These are phyloP conservation scores for Suillus cothurnatus DNA, from an alignment of 768 basidiomycete species.

Conservation along the genomic window DNA sequence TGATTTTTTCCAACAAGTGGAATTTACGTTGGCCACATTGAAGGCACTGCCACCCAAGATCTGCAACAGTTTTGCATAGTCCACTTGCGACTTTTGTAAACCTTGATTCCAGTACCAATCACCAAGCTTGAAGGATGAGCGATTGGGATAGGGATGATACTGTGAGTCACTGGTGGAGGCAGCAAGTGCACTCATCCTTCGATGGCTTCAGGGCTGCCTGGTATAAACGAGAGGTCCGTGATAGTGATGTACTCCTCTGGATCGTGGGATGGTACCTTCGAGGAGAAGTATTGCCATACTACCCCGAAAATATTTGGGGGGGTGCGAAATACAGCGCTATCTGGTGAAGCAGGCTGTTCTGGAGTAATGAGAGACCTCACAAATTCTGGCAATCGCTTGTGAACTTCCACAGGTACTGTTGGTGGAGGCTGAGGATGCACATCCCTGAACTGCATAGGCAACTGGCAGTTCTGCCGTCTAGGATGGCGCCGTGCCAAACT, in stretches of 20 bases:
- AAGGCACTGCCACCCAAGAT: background rate
- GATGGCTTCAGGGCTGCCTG: background rate
- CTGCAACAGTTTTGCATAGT: background rate
- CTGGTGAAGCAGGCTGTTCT: background rate
- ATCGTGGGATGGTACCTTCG: background rate
- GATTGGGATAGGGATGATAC: background rate
- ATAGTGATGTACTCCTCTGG: background rate
- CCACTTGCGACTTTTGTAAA: background rate
- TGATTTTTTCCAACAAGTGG: constrained; percentile 3
- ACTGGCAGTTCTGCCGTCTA: background rate
- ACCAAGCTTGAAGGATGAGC: background rate
- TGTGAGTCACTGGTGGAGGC: background rate
- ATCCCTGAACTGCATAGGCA: background rate
- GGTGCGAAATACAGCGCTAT: background rate
- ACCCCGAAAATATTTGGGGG: background rate
- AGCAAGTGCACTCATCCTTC: no score
- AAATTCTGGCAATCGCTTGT: background rate
- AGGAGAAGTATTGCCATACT: background rate
- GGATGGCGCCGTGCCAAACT: background rate
- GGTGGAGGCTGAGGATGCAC: background rate
- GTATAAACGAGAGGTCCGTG: background rate
- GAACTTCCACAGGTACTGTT: background rate
- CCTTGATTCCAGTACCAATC: background rate
- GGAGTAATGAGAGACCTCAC: background rate
- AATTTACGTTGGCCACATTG: no score